Base-by-base conservation (phyloP, 1,284 basidiomycete genomes). In the Sporisorium exsertum region DNA sequence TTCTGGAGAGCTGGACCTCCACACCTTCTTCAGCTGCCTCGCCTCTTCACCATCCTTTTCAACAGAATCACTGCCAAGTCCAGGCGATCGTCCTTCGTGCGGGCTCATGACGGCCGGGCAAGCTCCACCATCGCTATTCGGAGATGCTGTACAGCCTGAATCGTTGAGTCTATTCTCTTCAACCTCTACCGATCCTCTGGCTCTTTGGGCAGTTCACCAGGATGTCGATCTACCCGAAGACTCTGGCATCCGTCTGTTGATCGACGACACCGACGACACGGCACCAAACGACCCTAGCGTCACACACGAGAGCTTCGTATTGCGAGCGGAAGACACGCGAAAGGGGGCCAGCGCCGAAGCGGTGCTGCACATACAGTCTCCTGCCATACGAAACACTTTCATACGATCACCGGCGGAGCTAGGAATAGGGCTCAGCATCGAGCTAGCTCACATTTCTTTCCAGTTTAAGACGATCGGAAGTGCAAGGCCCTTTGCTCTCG, bases 351-450 rank as follows among this genome's bases (percentile, higher is more conserved):
- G 68, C 83, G 91, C n/a, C 81, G 88, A 81, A 79, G 90, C 89
- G 0, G 92, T 94, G 0, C 87, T 94, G n/a, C 93, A 94, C 77
- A 89, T 94, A 49, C 93, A 94, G 80, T 93, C 92, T 3, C 92
- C 92, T 9, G 90, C 90, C 1, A 83, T 93, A 33, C 88, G 87
- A 35, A 89, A 87, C 35, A 92, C 93, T 0, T 94, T 88, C 80
- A 90, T 94, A 56, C 90, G 89, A 26, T 83, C 92, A 89, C 69
- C 55, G 8, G 80, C 79, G 5, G 10, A 18, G 16, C 27, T 45
- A 3, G 50, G 40, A 12, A 58, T 63, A 27, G 72, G 58, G 18
- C 87, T 94, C n/a, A 91, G 90, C 12, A 84, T 94, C 63, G 90
- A 90, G 80, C 90, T 92, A 66, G 88, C 90, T 1, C 93, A 91